phyloP scores from a whole-genome alignment of 257 asterid genomes.

The Scutellaria minor region DNA sequence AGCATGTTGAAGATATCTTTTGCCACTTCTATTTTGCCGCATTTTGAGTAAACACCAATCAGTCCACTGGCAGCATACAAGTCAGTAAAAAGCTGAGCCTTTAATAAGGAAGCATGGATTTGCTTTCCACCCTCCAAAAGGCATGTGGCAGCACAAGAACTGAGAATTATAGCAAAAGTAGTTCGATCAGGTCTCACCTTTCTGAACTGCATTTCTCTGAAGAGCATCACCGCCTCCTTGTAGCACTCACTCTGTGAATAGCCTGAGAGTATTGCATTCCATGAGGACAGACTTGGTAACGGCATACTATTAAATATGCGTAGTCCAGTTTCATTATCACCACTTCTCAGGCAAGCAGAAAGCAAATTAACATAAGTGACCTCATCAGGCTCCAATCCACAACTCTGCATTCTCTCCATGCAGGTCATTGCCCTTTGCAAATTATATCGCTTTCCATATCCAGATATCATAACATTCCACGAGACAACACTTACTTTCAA shows the following conservation, averaged over 20 bases:
- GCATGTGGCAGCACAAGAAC: slow-evolving; percentile 61
- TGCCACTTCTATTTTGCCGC: slow-evolving; percentile 55
- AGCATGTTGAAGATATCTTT: slow-evolving; percentile 50
- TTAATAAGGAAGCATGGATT: slow-evolving; percentile 56
- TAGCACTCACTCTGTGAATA: slow-evolving; percentile 58
- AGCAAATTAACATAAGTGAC: slow-evolving; percentile 62
- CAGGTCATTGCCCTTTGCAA: slow-evolving; percentile 51
- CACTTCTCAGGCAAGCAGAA: slow-evolving; percentile 64
- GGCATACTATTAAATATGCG: slow-evolving; percentile 55
- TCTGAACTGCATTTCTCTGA: slow-evolving; percentile 68
- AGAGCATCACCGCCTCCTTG: slow-evolving; percentile 55
- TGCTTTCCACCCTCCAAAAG: slow-evolving; percentile 68
- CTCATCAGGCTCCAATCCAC: slow-evolving; percentile 71
- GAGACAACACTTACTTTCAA: slow-evolving; percentile 62
- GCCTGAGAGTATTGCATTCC: slow-evolving; percentile 76
- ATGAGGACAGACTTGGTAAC: slow-evolving; percentile 60
- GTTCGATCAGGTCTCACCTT: slow-evolving; percentile 61
- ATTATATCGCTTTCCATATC: slow-evolving; percentile 54
- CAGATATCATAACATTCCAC: slow-evolving; percentile 84
- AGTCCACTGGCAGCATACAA: slow-evolving; percentile 66
- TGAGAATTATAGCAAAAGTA: slow-evolving; percentile 62
- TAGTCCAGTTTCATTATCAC: slow-evolving; percentile 59
- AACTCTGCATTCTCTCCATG: slow-evolving; percentile 54
- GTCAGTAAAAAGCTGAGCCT: slow-evolving; percentile 47
- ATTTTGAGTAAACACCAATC: slow-evolving; percentile 67